phyloP scores from a whole-genome alignment of 768 basidiomycete genomes.

The Tylopilus sp. region DNA sequence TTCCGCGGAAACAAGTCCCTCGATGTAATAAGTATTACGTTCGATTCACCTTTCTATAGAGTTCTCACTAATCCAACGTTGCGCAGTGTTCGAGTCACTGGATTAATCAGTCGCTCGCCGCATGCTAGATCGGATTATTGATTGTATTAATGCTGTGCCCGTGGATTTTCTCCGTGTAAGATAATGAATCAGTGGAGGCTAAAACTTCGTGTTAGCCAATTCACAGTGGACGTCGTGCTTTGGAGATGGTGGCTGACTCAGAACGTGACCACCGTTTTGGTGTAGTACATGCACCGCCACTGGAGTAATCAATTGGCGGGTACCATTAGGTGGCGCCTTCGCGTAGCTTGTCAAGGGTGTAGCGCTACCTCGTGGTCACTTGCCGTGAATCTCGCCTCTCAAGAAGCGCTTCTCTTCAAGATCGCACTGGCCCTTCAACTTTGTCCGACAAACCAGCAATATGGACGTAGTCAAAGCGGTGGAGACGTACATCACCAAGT shows the following conservation, averaged over 20 bases:
- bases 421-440: neutral
- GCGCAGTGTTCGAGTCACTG: neutral
- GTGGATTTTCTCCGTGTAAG: neutral
- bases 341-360: no score
- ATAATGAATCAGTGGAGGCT: neutral
- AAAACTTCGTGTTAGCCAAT: neutral
- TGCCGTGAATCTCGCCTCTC: neutral
- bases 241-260: no score
- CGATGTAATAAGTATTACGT: neutral
- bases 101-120: neutral
- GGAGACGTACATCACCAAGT: constrained; percentile 87
- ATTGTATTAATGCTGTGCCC: neutral
- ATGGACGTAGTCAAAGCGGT: constrained; percentile 98
- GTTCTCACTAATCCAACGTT: no score
- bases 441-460: neutral
- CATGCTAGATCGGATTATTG: neutral
- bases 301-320: no score
- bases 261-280: no score
- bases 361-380: neutral
- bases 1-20: neutral
- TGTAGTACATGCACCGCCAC: neutral
- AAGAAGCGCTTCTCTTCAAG: neutral
- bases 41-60: neutral
- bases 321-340: no score
- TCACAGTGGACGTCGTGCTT: no score